Evolutionary conservation across 2,329 filamentous ascomycete genomes (phyloP), one percentile per base, ranked within the genome.

Genomic region (Colletotrichum musae): DNA sequence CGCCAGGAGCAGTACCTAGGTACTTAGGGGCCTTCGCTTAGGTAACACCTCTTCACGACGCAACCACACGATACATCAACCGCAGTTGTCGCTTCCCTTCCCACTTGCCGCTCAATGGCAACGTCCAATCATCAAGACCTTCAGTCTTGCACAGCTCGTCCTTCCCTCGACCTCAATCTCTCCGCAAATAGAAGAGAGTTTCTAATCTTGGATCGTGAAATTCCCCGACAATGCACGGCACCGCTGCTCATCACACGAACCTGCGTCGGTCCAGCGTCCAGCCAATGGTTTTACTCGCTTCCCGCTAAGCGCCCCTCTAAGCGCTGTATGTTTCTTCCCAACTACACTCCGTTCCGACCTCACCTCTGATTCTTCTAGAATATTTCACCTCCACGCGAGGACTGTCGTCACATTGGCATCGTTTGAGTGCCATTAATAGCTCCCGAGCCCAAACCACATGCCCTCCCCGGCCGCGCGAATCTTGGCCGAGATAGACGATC

Each of bases 261-360:
- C 53, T 54, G 18, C 51, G 28, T 16, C 47, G 32, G 58, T 26
- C 48, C 47, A 21, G 21, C 58, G 18, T 64, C 28, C 52, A 47
- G 28, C 68, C 64, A 70, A 70, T 70, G 48, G 24, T 13, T 18
- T 68, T 32, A 15, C 68, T 62, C 53, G 58, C 58, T 51, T 53
- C 24, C 48, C 32, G 43, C 68, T 72, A 72, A 66, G 64, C 70
- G 70, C 70, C 64, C 64, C 51, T 45, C 53, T 71, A 72, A 72
- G 70, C 70, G 70, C 70, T 70, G 32, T 28, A 36, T 36, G 24
- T 15, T 24, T 24, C 32, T 52, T 28, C n/a, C 43, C 48, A 24
- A 61, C 58, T n/a, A 66, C 70, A 48, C 64, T 39, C 41, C 24
- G 60, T 54, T 45, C 32, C 36, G 24, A 64, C 28, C 28, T 47